Evolutionary conservation across 164 flowering plant species (phyloP), one percentile per base, ranked within the genome.

Genomic region (Pachysandra terminalis): DNA sequence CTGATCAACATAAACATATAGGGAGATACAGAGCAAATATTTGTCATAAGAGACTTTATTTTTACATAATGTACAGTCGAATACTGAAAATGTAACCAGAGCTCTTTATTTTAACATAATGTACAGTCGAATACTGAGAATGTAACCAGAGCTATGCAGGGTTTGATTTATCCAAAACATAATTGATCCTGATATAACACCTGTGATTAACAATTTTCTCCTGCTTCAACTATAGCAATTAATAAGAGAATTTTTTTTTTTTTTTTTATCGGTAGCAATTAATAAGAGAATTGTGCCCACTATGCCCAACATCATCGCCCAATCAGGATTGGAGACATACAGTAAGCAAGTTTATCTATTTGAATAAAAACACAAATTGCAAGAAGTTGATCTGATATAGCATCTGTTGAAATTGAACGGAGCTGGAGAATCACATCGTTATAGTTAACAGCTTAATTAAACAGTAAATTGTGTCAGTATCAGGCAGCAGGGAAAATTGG

Each of bases 1-100:
- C 99, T 96, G 93, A 68, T 59, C 67, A 19, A n/a, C n/a, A n/a
- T n/a, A n/a, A n/a, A n/a, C 21, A 19, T 21, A 66, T 52, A 19
- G 6, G 24, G 19, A 26, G 0, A 24, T n/a, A 49, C 6, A 56
- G 19, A 22, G 21, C 2, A 56, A 23, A 19, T 21, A 22, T 56
- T 53, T 23, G 45, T 7, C 55, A 63, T 59, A n/a, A n/a, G n/a
- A n/a, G n/a, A n/a, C n/a, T n/a, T n/a, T n/a, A n/a, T n/a, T n/a
- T n/a, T n/a, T n/a, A n/a, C n/a, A n/a, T n/a, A 27, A 28, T 14
- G 26, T 40, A 45, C 5, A 12, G 10, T 63, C 12, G 25, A 22
- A 56, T n/a, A 56, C 12, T 10, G 51, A 10, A 1, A 45, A 45
- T 10, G 51, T 45, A 5, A 45, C 37, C 37, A 32, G 37, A 32